These are phyloP conservation scores for Calocybe indica DNA, from an alignment of 768 basidiomycete genomes.

Conservation along the genomic window DNA sequence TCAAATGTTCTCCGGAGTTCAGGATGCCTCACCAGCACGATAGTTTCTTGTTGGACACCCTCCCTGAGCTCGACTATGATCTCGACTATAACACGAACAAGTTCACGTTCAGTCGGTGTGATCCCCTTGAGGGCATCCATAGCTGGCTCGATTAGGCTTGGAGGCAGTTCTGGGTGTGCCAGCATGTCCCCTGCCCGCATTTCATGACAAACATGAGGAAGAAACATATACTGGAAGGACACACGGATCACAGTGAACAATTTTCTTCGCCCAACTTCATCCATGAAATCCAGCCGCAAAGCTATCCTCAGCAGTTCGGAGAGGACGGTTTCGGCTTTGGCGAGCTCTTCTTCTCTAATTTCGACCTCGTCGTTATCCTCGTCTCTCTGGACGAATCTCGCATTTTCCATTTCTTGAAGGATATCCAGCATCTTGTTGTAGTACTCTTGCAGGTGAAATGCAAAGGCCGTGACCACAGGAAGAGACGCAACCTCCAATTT, in stretches of 20 bases:
- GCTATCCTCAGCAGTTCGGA: conserved; percentile 79
- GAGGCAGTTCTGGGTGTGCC: conserved; percentile 74
- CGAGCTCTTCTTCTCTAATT: conserved; percentile 50
- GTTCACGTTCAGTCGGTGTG: conserved; percentile 76
- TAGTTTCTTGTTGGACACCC: conserved; percentile 27
- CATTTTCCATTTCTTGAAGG: conserved; percentile 34
- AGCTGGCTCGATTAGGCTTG: conserved; percentile 69
- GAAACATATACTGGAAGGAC: conserved; percentile 22
- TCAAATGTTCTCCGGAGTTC: neutral
- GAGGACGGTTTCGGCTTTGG: conserved; percentile 68
- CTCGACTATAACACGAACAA: conserved; percentile 86
- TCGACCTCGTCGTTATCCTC: conserved; percentile 39
- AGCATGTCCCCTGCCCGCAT: conserved; percentile 72
- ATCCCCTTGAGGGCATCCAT: conserved; percentile 84
- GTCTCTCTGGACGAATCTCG: conserved; percentile 26
- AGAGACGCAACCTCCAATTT: conserved; percentile 63
- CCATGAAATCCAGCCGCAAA: conserved; percentile 82
- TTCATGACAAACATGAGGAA: conserved; percentile 1
- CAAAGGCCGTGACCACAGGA: conserved; percentile 90
- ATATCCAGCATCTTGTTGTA: conserved; percentile 57
- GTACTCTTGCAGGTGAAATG: conserved; percentile 73
- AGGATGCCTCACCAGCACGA: conserved; percentile 11
- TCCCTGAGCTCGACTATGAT: conserved; percentile 74
- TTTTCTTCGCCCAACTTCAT: conserved; percentile 91
- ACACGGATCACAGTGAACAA: conserved; percentile 84